These are phyloP conservation scores for Monosporascus sp. DNA, from an alignment of 2,329 filamentous ascomycete genomes.

Conservation along the genomic window DNA sequence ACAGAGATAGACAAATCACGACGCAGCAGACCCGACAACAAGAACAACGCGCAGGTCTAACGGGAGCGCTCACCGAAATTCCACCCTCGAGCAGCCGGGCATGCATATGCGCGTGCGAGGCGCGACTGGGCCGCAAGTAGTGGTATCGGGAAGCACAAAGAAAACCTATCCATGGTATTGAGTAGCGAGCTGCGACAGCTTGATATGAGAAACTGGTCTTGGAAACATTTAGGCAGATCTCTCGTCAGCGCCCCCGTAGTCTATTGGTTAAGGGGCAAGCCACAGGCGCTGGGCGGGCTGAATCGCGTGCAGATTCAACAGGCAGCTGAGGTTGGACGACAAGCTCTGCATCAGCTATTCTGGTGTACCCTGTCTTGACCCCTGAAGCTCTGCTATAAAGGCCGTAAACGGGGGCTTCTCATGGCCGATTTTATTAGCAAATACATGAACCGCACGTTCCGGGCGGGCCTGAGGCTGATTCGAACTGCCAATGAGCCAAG, in stretches of 20 bases:
- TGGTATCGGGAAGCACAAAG: neutral
- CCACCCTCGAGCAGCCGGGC: neutral
- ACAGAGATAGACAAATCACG: neutral
- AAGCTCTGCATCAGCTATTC: too few species aligned
- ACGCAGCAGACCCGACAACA: too few species aligned
- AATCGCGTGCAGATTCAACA: neutral
- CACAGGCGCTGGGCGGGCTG: neutral
- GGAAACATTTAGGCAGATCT: neutral
- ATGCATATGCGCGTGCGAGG: neutral
- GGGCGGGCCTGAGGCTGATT: too few species aligned
- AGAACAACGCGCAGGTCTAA: neutral
- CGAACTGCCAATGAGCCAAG: too few species aligned
- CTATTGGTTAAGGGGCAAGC: neutral
- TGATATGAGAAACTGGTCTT: neutral
- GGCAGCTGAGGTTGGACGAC: neutral
- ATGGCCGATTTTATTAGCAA: too few species aligned
- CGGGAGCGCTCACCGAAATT: neutral
- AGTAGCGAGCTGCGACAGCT: neutral
- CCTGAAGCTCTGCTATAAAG: too few species aligned
- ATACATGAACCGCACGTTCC: too few species aligned
- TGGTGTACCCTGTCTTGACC: too few species aligned
- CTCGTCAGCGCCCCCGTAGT: neutral
- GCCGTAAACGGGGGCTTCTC: too few species aligned
- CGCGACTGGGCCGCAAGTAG: neutral
- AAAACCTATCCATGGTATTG: neutral